Evolutionary conservation across 2,329 filamentous ascomycete species (phyloP).

Genomic region (Thermomyces lanuginosus): DNA sequence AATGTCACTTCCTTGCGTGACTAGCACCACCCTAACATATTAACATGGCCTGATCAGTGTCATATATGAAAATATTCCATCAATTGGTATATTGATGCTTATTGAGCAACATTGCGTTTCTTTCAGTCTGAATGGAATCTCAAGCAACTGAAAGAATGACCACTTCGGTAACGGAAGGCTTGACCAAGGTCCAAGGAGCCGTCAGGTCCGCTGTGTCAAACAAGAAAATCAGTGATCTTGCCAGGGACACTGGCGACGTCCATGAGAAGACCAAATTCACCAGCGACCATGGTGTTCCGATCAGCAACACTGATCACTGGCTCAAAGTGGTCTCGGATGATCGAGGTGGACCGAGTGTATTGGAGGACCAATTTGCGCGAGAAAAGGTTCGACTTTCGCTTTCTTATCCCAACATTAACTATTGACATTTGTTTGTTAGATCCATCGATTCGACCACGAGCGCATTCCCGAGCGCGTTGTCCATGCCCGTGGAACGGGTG

Average conservation of each 20-base stretch:
- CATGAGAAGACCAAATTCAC: slow-evolving; percentile 47
- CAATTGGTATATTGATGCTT: no score
- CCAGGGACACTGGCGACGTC: slow-evolving; percentile 42
- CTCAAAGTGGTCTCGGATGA: slow-evolving; percentile 47
- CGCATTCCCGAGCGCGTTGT: slow-evolving; percentile 53
- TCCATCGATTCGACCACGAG: slow-evolving; percentile 56
- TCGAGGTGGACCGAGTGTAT: slow-evolving; percentile 47
- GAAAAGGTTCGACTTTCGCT: slow-evolving; percentile 44
- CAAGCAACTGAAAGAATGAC: slow-evolving; percentile 10
- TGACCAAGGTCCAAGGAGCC: slow-evolving; percentile 16
- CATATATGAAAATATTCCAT: no score
- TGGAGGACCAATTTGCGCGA: slow-evolving; percentile 56
- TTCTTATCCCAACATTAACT: slow-evolving; percentile 1
- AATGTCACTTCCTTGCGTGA: no score
- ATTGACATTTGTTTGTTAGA: slow-evolving; percentile 14
- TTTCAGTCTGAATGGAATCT: no score
- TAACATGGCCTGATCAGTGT: no score
- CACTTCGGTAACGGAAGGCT: slow-evolving; percentile 12
- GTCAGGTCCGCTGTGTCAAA: slow-evolving; percentile 12
- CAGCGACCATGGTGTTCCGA: slow-evolving; percentile 60
- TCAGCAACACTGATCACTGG: slow-evolving; percentile 63
- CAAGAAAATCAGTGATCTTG: slow-evolving; percentile 46
- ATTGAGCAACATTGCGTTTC: no score
- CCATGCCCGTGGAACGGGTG: slow-evolving; percentile 47
- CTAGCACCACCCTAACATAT: no score